These are phyloP conservation scores for Gaeumannomyces sp. DNA, from an alignment of 2,329 filamentous ascomycete genomes.

Conservation along the genomic window DNA sequence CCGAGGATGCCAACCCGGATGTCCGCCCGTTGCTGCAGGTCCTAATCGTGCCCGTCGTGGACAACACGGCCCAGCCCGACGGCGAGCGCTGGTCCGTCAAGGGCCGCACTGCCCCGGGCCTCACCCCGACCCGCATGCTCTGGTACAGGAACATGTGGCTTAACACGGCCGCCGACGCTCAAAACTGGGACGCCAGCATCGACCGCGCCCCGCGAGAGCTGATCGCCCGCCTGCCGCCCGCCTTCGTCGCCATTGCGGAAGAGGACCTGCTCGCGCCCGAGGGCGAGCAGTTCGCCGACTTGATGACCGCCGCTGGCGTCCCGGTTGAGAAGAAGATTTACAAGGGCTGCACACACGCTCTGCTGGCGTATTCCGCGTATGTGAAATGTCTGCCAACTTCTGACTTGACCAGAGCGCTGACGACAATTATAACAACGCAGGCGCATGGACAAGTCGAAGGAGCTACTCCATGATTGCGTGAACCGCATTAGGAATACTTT, in stretches of 20 bases:
- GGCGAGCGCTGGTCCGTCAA: slow-evolving; percentile 1
- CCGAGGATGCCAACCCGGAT: neutral
- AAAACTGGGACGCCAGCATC: slow-evolving; percentile 26
- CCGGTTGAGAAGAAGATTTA: slow-evolving; percentile 19
- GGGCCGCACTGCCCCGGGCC: slow-evolving; percentile 20
- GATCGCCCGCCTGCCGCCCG: slow-evolving; percentile 23
- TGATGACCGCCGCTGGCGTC: slow-evolving; percentile 15
- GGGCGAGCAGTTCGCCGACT: slow-evolving; percentile 22
- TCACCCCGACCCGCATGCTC: slow-evolving; percentile 26
- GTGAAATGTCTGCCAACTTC: neutral
- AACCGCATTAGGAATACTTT: no score
- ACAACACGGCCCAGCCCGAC: slow-evolving; percentile 8
- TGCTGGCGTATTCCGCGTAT: slow-evolving; percentile 5
- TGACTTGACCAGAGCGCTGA: neutral
- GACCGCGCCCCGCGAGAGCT: slow-evolving; percentile 20
- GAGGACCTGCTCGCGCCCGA: slow-evolving; percentile 28
- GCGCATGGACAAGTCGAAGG: slow-evolving; percentile 2
- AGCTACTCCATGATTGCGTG: slow-evolving; percentile 1
- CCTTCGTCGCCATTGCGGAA: slow-evolving; percentile 27
- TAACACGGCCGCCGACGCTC: slow-evolving; percentile 17
- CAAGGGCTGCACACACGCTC: slow-evolving; percentile 12
- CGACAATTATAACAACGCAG: neutral
- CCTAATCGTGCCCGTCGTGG: slow-evolving; percentile 10
- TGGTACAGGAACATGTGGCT: slow-evolving; percentile 30
- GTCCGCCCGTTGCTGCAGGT: neutral